phyloP scores from a whole-genome alignment of 1,284 basidiomycete genomes.

The Ganoderma lingzhi region DNA sequence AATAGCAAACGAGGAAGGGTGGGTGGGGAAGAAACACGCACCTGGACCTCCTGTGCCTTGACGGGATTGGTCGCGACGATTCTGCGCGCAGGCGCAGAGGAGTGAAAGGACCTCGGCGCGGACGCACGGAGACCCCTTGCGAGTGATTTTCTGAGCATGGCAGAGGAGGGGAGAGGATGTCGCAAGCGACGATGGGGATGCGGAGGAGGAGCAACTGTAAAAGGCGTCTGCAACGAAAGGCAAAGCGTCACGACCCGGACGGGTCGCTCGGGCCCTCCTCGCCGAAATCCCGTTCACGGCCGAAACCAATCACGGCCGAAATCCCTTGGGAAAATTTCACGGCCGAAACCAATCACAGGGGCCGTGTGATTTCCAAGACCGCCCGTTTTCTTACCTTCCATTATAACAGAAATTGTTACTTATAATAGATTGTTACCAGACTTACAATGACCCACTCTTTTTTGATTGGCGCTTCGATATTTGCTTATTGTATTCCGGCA shows the following conservation, averaged over 20 bases:
- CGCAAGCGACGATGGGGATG: constrained; percentile 34
- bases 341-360: constrained; percentile 38
- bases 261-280: constrained; percentile 31
- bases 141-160: constrained; percentile 47
- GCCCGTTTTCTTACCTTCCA: no score
- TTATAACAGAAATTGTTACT: no score
- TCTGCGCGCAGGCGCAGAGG: constrained; percentile 63
- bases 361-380: constrained; percentile 37
- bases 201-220: constrained; percentile 29
- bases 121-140: constrained; percentile 54
- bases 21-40: constrained; percentile 40
- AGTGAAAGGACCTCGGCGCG: constrained; percentile 63
- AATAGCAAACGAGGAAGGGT: constrained; percentile 4
- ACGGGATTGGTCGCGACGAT: constrained; percentile 82
- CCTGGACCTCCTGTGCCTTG: constrained; percentile 87
- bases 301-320: constrained; percentile 38
- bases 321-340: no score
- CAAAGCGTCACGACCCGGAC: constrained; percentile 20
- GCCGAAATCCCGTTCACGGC: constrained; percentile 37
- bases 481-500: no score
- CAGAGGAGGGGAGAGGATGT: constrained; percentile 25
- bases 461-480: no score
- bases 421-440: no score
- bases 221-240: constrained; percentile 16
- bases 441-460: no score